These are phyloP conservation scores for Pestalotiopsis sp. DNA, from an alignment of 2,329 filamentous ascomycete species.

Conservation along the genomic window DNA sequence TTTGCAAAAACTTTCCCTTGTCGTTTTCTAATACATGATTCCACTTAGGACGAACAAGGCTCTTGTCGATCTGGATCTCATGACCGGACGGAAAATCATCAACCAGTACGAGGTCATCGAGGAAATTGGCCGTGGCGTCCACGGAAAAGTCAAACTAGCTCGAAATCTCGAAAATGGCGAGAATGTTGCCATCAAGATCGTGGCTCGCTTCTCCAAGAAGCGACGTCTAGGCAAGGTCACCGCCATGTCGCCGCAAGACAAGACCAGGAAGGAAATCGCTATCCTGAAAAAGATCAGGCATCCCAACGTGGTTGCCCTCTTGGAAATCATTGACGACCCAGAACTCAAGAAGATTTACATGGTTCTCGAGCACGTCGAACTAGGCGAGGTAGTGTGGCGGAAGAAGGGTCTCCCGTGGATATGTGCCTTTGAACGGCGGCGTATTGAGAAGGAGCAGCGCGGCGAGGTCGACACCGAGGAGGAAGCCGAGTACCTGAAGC, in stretches of 20 bases:
- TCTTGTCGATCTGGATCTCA: slow-evolving; percentile 83
- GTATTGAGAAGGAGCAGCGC: slow-evolving; percentile 73
- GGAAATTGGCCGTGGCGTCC: slow-evolving; percentile 92
- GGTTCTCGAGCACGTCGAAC: slow-evolving; percentile 91
- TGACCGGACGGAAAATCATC: slow-evolving; percentile 92
- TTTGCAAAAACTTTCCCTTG: no score
- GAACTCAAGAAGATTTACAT: slow-evolving; percentile 98
- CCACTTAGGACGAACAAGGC: slow-evolving; percentile 77
- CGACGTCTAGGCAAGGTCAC: slow-evolving; percentile 85
- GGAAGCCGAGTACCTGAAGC: slow-evolving; percentile 62
- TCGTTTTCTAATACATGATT: slow-evolving; percentile 3
- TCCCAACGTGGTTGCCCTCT: slow-evolving; percentile 91
- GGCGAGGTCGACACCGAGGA: slow-evolving; percentile 61
- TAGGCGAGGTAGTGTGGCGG: slow-evolving; percentile 93
- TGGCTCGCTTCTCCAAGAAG: slow-evolving; percentile 92
- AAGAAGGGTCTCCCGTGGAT: slow-evolving; percentile 85
- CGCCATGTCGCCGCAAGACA: slow-evolving; percentile 67
- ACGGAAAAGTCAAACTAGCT: slow-evolving; percentile 96
- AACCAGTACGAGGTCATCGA: slow-evolving; percentile 98
- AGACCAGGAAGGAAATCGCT: slow-evolving; percentile 94
- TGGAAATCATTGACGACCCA: slow-evolving; percentile 97
- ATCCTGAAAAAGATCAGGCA: slow-evolving; percentile 98
- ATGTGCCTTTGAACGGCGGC: slow-evolving; percentile 77
- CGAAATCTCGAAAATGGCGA: slow-evolving; percentile 75
- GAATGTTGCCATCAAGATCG: slow-evolving; percentile 97